Base-by-base conservation (phyloP, 179 eudicot genomes). In the Corrigiola litoralis region DNA sequence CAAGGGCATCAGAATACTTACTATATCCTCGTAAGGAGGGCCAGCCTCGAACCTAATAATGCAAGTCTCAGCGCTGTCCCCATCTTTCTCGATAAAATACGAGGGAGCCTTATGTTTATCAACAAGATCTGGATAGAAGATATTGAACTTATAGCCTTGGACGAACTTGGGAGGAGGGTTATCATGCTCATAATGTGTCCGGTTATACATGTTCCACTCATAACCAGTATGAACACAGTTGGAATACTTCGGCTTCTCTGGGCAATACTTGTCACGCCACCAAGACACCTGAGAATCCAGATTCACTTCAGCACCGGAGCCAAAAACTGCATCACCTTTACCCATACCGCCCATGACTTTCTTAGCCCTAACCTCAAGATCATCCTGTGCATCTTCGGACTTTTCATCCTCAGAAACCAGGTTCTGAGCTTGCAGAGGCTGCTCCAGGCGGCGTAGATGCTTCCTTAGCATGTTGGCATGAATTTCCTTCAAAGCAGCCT, bases 251-350 rank as follows among this genome's bases (percentile, higher is more conserved):
- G 97, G 99, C 72, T 94, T 94, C 75, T 97, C 79, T 0, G 99
- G 99, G 2, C 97, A 90, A 61, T 90, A 94, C 58, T 90, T 94
- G 66, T 94, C 99, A 72, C 87, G 99, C 99, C 99, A 94, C 95
- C 97, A 90, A 68, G 87, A 92, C 13, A 90, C 98, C 94, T 87
- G 96, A 1, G 95, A 86, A 65, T 91, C 96, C 21, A 95, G 79
- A 61, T 79, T 86, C 27, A 95, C 70, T 85, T 95, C 99, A 63
- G 90, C 85, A 62, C 77, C 84, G 12, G 87, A 74, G 65, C 92
- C 99, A 73, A 95, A 89, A 21, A 95, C 82, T 9, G 82, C 96
- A 72, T 95, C 99, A 45, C 97, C 99, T 61, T 95, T 96, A 55
- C 88, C 97, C 87, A 85, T 61, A 55, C 81, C 78, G 71, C 99